Evolutionary conservation across 2,329 filamentous ascomycete genomes (phyloP).

Genomic region (Exophiala aquamarina): DNA sequence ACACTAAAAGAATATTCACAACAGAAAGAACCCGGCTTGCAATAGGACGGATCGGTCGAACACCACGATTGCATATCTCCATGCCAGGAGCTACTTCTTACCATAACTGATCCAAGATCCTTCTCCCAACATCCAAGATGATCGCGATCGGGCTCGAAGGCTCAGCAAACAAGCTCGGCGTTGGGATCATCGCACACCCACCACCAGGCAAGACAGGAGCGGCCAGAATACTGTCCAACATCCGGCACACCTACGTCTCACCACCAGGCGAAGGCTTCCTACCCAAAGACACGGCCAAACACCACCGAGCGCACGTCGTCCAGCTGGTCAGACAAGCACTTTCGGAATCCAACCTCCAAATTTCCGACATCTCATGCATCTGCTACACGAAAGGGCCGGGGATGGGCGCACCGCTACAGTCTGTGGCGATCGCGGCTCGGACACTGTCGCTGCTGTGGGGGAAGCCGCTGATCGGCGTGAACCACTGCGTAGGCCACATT

Average conservation of each 20-base stretch:
- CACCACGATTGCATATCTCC: too few species aligned
- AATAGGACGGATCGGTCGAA: too few species aligned
- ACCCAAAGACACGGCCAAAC: slow-evolving; percentile 90
- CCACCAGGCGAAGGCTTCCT: slow-evolving; percentile 93
- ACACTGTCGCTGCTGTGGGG: slow-evolving; percentile 81
- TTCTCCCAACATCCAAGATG: slow-evolving; percentile 40
- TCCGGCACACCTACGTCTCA: slow-evolving; percentile 89
- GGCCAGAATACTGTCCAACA: slow-evolving; percentile 79
- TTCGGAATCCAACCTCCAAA: slow-evolving; percentile 61
- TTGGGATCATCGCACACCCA: slow-evolving; percentile 85
- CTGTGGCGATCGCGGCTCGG: slow-evolving; percentile 81
- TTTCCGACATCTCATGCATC: slow-evolving; percentile 78
- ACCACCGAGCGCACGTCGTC: slow-evolving; percentile 86
- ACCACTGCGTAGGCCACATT: slow-evolving; percentile 98
- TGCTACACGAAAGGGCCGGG: slow-evolving; percentile 95
- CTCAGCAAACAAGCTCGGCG: slow-evolving; percentile 95
- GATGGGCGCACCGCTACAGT: slow-evolving; percentile 90
- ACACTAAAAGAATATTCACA: too few species aligned
- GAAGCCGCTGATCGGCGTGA: slow-evolving; percentile 88
- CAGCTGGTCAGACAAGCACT: slow-evolving; percentile 78
- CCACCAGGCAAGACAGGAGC: slow-evolving; percentile 44
- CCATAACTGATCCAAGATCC: background rate
- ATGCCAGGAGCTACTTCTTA: too few species aligned
- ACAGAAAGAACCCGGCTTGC: too few species aligned
- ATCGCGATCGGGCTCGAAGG: slow-evolving; percentile 79